These are phyloP conservation scores for Stachybotrys elegans DNA, from an alignment of 2,329 filamentous ascomycete species.

Conservation along the genomic window DNA sequence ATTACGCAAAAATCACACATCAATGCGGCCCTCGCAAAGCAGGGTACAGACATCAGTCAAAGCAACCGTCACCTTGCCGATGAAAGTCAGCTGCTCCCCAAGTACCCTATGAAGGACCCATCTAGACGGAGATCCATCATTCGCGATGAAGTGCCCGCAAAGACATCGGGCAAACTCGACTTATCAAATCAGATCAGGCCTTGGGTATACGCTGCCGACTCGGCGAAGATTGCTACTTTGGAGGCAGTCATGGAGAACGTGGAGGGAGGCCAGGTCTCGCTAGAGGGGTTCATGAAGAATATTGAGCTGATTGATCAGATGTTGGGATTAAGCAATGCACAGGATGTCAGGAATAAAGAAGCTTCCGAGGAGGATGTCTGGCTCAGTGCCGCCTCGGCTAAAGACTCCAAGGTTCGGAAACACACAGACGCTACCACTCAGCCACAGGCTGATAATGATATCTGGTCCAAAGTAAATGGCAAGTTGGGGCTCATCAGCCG, in stretches of 20 bases:
- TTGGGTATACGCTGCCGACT: constrained; percentile 57
- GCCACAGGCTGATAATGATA: constrained; percentile 27
- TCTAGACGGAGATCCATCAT: constrained; percentile 33
- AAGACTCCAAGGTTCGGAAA: constrained; percentile 16
- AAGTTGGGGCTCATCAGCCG: constrained; percentile 46
- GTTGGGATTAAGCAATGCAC: constrained; percentile 30
- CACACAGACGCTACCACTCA: constrained; percentile 19
- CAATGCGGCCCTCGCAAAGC: constrained; percentile 42
- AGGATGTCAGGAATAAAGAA: constrained; percentile 16
- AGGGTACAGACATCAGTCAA: constrained; percentile 46
- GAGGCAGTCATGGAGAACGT: constrained; percentile 56
- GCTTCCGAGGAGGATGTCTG: constrained; percentile 25
- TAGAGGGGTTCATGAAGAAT: constrained; percentile 46
- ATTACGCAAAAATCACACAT: constrained; percentile 56
- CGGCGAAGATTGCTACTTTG: constrained; percentile 53
- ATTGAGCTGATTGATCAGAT: constrained; percentile 46
- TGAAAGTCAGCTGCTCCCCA: constrained; percentile 56
- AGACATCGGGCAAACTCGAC: constrained; percentile 30
- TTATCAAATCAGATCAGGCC: constrained; percentile 42
- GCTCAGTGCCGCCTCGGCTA: constrained; percentile 25
- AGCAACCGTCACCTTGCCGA: constrained; percentile 50
- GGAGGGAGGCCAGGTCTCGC: constrained; percentile 51
- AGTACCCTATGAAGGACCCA: constrained; percentile 38
- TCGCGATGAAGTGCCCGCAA: constrained; percentile 34
- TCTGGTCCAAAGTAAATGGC: constrained; percentile 49